These are phyloP conservation scores for Penicillium paradoxum DNA, from an alignment of 495 filamentous ascomycete genomes.

Conservation along the genomic window DNA sequence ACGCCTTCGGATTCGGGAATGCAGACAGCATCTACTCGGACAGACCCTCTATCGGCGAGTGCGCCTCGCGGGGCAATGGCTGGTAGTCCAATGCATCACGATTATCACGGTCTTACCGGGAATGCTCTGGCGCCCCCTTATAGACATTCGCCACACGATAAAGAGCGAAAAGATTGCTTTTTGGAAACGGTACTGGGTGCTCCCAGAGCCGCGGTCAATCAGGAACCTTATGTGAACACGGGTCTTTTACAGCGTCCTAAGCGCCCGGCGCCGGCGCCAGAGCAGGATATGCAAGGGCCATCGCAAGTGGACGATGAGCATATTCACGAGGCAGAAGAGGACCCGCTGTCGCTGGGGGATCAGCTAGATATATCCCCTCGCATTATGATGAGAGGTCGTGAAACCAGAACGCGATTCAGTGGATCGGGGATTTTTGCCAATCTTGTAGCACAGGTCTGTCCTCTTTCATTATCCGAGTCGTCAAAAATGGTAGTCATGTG, in stretches of 20 bases:
- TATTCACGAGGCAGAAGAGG: constrained; percentile 15
- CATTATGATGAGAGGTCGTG: constrained; percentile 42
- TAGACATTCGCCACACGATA: constrained; percentile 7
- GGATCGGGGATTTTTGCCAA: constrained; percentile 43
- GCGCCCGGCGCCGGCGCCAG: constrained; percentile 14
- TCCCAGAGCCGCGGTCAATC: constrained; percentile 37
- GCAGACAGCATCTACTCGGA: constrained; percentile 27
- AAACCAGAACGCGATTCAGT: constrained; percentile 41
- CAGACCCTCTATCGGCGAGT: constrained; percentile 19
- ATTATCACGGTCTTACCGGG: constrained; percentile 4
- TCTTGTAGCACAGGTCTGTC: constrained; percentile 36
- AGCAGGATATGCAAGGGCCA: constrained; percentile 1
- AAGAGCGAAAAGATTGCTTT: constrained; percentile 34
- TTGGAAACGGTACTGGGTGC: constrained; percentile 43
- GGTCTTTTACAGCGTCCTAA: constrained; percentile 31
- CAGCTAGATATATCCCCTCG: constrained; percentile 37
- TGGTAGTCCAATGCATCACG: constrained; percentile 1
- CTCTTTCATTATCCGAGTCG: neutral
- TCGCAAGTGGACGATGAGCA: constrained; percentile 11
- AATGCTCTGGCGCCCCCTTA: constrained; percentile 13
- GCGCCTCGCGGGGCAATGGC: neutral
- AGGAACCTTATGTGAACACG: constrained; percentile 33
- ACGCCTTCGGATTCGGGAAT: constrained; percentile 36
- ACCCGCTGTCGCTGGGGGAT: constrained; percentile 30
- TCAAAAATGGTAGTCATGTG: neutral